Evolutionary conservation across 176 grass and related monocot genomes (phyloP).

Genomic region (Metroxylon sagu): DNA sequence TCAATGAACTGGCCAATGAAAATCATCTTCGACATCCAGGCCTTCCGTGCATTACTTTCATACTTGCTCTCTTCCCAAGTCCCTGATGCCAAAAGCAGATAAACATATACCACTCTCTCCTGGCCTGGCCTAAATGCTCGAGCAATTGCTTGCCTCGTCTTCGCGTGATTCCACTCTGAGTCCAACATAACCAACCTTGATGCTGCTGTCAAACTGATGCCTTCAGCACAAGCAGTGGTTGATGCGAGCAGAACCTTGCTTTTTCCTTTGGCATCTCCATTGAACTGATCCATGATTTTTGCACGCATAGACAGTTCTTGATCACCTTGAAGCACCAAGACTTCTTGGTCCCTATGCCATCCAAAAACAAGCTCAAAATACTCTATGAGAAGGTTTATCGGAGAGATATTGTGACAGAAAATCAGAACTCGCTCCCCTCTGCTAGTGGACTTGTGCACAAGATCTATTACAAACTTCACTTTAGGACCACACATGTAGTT

Average conservation of each 20-base stretch:
- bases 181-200: conserved; percentile 83
- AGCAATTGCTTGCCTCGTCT: conserved; percentile 88
- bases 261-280: conserved; percentile 35
- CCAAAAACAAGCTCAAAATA: conserved; percentile 51
- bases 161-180: conserved; percentile 94
- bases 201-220: conserved; percentile 82
- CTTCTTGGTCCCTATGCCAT: conserved; percentile 65
- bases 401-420: conserved; percentile 81
- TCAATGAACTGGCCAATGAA: conserved; percentile 44
- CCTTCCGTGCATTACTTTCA: conserved; percentile 60
- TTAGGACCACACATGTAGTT: conserved; percentile 43
- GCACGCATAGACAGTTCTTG: conserved; percentile 58
- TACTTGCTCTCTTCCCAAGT: conserved; percentile 91
- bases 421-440: conserved; percentile 74
- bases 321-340: conserved; percentile 64
- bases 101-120: conserved; percentile 70
- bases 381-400: conserved; percentile 47
- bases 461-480: conserved; percentile 73
- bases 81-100: conserved; percentile 58
- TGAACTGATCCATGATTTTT: conserved; percentile 77
- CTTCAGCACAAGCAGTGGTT: conserved; percentile 83
- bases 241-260: conserved; percentile 81
- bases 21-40: conserved; percentile 72
- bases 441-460: conserved; percentile 54
- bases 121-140: conserved; percentile 78